Base-by-base conservation (phyloP, 2,329 filamentous ascomycete genomes). In the Cercospora brassicicola region DNA sequence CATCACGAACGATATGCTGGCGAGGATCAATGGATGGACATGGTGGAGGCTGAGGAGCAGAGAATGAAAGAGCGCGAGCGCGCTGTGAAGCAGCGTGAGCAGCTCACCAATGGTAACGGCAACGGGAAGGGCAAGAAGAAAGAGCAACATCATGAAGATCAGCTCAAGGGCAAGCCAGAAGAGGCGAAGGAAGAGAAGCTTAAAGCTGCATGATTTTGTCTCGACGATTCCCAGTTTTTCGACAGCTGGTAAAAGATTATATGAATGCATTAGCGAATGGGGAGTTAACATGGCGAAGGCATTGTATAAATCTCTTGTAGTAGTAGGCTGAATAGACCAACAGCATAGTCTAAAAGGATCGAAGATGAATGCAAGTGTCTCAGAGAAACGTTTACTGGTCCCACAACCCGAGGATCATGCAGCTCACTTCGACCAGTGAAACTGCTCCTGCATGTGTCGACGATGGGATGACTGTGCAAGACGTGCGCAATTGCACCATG, bases 21-120 rank as follows among this genome's bases (percentile, higher is more conserved):
- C 55, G 92, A 96, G 83, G 94, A 98, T 80, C 86, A 97, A 76
- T 99, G 95, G 95, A 95, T 88, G 84, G 90, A 94, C 75, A 94
- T 94, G 91, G 90, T 94, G 60, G 91, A 87, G 69, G 89, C 91
- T 20, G 91, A 94, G 82, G 91, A 94, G 83, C 84, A 85, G 69
- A 81, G 84, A 62, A 81, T 86, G 13, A 84, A 84, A 69, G 83
- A 83, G 70, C 77, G 90, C 56, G 79, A 83, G 67, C 75, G 76
- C 61, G 78, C 77, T n/a, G 72, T 77, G 48, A 75, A 78, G 71
- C 60, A 72, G 62, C 59, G 74, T 39, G 71, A 75, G 66, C 26
- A 62, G 57, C 33, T 69, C 10, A 65, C 69, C 28, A 71, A 72
- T 36, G 66, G 67, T 28, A 67, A 69, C 18, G 65, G 65, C 15